Evolutionary conservation across 768 basidiomycete species (phyloP).

Genomic region (Boletus coccyginus): DNA sequence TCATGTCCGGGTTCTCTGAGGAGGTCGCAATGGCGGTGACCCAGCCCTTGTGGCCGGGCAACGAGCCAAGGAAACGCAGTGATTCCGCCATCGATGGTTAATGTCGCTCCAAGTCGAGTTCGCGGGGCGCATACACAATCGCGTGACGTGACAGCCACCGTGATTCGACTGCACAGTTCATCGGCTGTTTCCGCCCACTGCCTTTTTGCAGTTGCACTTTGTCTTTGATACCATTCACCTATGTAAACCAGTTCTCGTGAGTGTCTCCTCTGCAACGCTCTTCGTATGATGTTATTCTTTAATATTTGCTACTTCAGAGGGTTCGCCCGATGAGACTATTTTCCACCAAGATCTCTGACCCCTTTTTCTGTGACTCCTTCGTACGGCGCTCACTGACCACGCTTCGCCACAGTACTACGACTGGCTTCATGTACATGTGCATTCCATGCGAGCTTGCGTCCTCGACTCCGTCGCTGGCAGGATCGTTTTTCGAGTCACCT

Average conservation of each 20-base stretch:
- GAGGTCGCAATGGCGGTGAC: constrained; percentile 98
- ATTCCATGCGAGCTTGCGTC: neutral
- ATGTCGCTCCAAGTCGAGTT: constrained; percentile 18
- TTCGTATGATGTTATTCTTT: constrained; percentile 42
- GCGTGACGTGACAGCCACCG: constrained; percentile 59
- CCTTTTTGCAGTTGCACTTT: neutral
- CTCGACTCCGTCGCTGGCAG: neutral
- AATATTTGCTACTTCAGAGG: constrained; percentile 74
- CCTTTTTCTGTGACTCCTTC: neutral
- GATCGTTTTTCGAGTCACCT: neutral
- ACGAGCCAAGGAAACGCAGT: constrained; percentile 87
- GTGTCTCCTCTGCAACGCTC: constrained; percentile 1
- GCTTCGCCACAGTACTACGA: neutral
- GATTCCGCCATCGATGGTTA: constrained; percentile 67
- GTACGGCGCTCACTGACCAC: constrained; percentile 8
- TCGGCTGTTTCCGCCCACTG: constrained; percentile 29
- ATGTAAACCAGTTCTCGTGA: constrained; percentile 7
- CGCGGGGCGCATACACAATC: constrained; percentile 28
- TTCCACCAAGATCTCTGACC: constrained; percentile 73
- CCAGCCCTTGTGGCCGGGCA: constrained; percentile 95
- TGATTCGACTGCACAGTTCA: constrained; percentile 60
- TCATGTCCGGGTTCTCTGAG: constrained; percentile 98
- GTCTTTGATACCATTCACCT: neutral
- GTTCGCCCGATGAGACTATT: constrained; percentile 55
- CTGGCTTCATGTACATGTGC: neutral